phyloP scores from a whole-genome alignment of 768 basidiomycete species.

The Kwoniella botswanensis region DNA sequence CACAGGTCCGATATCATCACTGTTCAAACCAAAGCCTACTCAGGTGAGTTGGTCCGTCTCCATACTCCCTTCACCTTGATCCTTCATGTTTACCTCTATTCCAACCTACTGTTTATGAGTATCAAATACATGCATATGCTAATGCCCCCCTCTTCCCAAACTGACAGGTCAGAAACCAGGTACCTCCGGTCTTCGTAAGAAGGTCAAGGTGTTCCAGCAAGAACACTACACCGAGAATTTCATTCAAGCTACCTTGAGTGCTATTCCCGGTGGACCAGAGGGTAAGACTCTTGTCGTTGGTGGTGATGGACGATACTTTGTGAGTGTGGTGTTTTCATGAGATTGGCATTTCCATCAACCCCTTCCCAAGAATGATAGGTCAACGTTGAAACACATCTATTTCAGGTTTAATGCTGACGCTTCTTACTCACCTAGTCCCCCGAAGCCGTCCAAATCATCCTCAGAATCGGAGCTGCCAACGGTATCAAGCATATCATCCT shows the following conservation, averaged over 20 bases:
- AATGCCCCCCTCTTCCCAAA: neutral
- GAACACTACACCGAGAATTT: constrained; percentile 99
- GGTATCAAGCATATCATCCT: constrained; percentile 90
- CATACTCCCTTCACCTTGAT: too few species aligned
- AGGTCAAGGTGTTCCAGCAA: constrained; percentile 98
- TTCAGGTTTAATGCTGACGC: neutral
- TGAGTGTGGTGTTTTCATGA: constrained; percentile 25
- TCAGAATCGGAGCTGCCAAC: constrained; percentile 92
- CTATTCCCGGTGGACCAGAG: constrained; percentile 74
- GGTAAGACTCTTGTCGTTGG: constrained; percentile 86
- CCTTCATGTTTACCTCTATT: neutral
- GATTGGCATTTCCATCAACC: neutral
- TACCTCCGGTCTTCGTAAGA: constrained; percentile 95
- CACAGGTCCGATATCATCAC: constrained; percentile 63
- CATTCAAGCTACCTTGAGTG: constrained; percentile 84
- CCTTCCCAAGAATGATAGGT: neutral
- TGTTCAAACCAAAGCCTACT: constrained; percentile 80
- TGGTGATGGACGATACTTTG: constrained; percentile 90
- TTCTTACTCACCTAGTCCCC: constrained; percentile 38
- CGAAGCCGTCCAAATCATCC: constrained; percentile 77
- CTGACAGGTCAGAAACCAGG: constrained; percentile 86
- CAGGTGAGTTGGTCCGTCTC: constrained; percentile 59
- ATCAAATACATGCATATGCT: neutral
- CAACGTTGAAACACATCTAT: neutral
- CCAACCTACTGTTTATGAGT: neutral